These are phyloP conservation scores for Phyllosticta citribraziliensis DNA, from an alignment of 2,329 filamentous ascomycete species.

Conservation along the genomic window DNA sequence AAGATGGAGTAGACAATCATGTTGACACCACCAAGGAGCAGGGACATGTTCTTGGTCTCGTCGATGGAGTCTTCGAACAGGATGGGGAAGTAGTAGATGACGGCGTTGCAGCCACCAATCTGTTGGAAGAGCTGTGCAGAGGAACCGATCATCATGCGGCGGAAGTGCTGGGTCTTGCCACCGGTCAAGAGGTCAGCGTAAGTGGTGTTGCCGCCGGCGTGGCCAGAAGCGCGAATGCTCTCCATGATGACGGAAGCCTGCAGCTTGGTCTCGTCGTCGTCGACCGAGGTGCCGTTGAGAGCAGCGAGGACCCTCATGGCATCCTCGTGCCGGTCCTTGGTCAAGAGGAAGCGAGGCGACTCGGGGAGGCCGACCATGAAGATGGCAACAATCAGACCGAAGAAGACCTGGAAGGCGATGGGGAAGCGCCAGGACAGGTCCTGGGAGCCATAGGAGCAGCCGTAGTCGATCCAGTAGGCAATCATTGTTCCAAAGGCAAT, in stretches of 20 bases:
- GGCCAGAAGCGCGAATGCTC: constrained; percentile 32
- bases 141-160: constrained; percentile 52
- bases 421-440: constrained; percentile 41
- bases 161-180: constrained; percentile 57
- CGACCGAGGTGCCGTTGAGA: constrained; percentile 37
- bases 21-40: constrained; percentile 40
- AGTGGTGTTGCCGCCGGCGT: constrained; percentile 30
- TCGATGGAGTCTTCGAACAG: constrained; percentile 43
- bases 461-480: constrained; percentile 39
- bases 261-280: constrained; percentile 47
- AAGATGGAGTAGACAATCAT: constrained; percentile 49
- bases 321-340: constrained; percentile 40
- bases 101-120: constrained; percentile 43
- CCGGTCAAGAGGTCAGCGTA: constrained; percentile 49
- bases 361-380: constrained; percentile 43
- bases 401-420: constrained; percentile 44
- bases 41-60: constrained; percentile 29
- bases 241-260: constrained; percentile 62
- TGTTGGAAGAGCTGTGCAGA: constrained; percentile 53
- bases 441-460: constrained; percentile 22
- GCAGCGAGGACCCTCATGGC: constrained; percentile 42
- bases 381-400: constrained; percentile 36
- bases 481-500: constrained; percentile 43
- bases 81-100: constrained; percentile 36
- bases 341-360: constrained; percentile 51